phyloP scores from a whole-genome alignment of 2,329 filamentous ascomycete species.

The Chalaropsis ovoidea region DNA sequence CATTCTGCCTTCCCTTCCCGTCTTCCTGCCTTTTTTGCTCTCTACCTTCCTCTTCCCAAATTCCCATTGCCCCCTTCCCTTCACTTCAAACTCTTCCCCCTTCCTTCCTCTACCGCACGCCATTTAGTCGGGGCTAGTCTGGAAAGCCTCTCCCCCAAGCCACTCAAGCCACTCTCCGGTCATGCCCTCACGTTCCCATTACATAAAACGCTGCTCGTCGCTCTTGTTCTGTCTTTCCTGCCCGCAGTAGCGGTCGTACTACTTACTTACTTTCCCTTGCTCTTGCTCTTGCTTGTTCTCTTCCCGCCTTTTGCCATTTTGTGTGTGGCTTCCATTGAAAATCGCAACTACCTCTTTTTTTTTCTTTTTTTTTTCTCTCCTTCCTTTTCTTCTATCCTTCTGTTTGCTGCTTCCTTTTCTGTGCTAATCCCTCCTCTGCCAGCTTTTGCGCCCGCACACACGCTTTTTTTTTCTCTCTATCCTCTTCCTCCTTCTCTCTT shows the following conservation, averaged over 20 bases:
- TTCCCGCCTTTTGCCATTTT: not conserved
- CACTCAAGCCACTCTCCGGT: slow-evolving; percentile 13
- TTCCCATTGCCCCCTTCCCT: not conserved
- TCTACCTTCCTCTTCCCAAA: not conserved
- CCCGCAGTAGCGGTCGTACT: not conserved
- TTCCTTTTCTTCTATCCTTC: not conserved
- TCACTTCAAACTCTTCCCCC: not conserved
- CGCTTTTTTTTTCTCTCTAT: slow-evolving; percentile 23
- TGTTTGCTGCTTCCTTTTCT: slow-evolving; percentile 28
- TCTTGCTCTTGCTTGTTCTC: slow-evolving; percentile 5
- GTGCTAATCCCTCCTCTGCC: slow-evolving; percentile 18
- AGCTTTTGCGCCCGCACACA: slow-evolving; percentile 35
- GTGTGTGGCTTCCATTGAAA: slow-evolving; percentile 21
- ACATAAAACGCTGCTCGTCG: slow-evolving; percentile 27
- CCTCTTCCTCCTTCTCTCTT: not conserved
- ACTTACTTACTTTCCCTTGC: not conserved
- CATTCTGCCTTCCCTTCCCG: not conserved
- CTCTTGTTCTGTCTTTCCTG: slow-evolving; percentile 16
- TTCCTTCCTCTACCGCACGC: slow-evolving; percentile 3
- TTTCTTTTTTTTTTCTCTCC: not conserved
- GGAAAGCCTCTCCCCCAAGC: not conserved
- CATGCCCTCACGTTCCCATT: slow-evolving; percentile 25
- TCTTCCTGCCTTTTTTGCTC: not conserved
- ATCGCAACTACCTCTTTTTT: slow-evolving; percentile 21
- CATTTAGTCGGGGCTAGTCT: not conserved